A percentile compares a stretch with the other conserved stretches of the same genome.
Conservation (phyloP, 176 grass and related monocot genomes). For the Carex kokanica region DNA sequence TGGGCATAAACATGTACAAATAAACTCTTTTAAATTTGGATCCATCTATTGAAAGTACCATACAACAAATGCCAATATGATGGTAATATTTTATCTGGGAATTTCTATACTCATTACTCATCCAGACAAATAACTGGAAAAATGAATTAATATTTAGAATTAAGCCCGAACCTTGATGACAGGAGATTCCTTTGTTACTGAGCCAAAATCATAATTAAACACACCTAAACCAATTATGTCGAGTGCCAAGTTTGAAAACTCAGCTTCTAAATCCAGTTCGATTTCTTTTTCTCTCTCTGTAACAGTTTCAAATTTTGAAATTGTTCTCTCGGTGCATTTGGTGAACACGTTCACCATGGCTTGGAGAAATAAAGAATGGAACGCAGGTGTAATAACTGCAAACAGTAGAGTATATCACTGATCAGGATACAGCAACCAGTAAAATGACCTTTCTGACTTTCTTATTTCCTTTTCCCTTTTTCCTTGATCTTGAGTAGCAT, state of each 20-base stretch:
- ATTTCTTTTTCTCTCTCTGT: conserved; percentile 46
- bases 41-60: neutral
- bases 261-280: conserved; percentile 82
- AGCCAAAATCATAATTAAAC: conserved; percentile 96
- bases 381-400: conserved; percentile 92
- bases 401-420: neutral
- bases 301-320: conserved; percentile 73
- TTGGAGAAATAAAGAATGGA: conserved; percentile 91
- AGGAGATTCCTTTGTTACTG: conserved; percentile 94
- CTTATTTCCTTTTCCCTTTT: neutral
- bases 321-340: conserved; percentile 74
- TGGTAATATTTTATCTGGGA: neutral
- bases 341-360: conserved; percentile 85
- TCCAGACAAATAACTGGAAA: conserved; percentile 23
- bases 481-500: neutral
- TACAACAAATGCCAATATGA: neutral
- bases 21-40: neutral
- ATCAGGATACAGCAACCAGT: neutral
- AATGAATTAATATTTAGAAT: conserved; percentile 11
- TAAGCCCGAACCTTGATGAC: conserved; percentile 73
- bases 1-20: neutral
- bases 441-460: neutral
- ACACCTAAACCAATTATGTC: conserved; percentile 96
- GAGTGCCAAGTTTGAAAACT: conserved; percentile 96
- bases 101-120: neutral